phyloP scores from a whole-genome alignment of 768 basidiomycete species.

The Xanthoconium purpureum region DNA sequence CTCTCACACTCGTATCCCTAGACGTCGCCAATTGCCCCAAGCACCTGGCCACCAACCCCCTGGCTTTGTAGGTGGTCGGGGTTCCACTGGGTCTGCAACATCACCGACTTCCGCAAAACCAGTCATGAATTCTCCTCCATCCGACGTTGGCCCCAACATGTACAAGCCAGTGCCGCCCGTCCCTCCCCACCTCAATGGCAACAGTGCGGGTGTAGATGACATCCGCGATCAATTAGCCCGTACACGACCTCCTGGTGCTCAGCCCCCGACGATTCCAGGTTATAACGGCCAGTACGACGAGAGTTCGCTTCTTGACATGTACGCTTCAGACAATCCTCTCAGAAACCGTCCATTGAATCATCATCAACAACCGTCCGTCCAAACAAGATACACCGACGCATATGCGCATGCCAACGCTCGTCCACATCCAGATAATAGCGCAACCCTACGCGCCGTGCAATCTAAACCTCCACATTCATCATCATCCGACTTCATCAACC shows the following conservation, averaged over 20 bases:
- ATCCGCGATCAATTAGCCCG: slow-evolving; percentile 19
- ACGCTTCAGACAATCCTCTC: slow-evolving; percentile 16
- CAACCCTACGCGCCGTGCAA: slow-evolving; percentile 19
- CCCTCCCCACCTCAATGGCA: slow-evolving; percentile 16
- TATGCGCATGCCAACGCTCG: slow-evolving; percentile 12
- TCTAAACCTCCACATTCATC: slow-evolving; percentile 15
- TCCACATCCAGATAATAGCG: slow-evolving; percentile 11
- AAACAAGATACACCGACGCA: slow-evolving; percentile 19
- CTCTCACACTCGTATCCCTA: slow-evolving; percentile 6
- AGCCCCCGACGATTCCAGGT: slow-evolving; percentile 28
- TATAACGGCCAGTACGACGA: slow-evolving; percentile 23
- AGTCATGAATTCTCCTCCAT: slow-evolving; percentile 4
- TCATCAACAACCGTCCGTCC: slow-evolving; percentile 15
- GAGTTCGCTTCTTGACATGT: slow-evolving; percentile 21
- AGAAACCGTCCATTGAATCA: slow-evolving; percentile 19
- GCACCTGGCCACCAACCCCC: slow-evolving; percentile 22
- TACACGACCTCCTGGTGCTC: slow-evolving; percentile 29
- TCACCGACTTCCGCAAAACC: slow-evolving; percentile 20
- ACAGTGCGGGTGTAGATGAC: slow-evolving; percentile 13
- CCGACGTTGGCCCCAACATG: slow-evolving; percentile 23
- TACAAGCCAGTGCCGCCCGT: slow-evolving; percentile 33
- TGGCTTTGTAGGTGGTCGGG: slow-evolving; percentile 11
- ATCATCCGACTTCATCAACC: slow-evolving; percentile 19
- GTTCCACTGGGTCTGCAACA: slow-evolving; percentile 23
- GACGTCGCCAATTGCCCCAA: slow-evolving; percentile 30